Evolutionary conservation across 1,284 basidiomycete genomes (phyloP), one percentile per base, ranked within the genome.

Genomic region (Sporisorium exsertum): DNA sequence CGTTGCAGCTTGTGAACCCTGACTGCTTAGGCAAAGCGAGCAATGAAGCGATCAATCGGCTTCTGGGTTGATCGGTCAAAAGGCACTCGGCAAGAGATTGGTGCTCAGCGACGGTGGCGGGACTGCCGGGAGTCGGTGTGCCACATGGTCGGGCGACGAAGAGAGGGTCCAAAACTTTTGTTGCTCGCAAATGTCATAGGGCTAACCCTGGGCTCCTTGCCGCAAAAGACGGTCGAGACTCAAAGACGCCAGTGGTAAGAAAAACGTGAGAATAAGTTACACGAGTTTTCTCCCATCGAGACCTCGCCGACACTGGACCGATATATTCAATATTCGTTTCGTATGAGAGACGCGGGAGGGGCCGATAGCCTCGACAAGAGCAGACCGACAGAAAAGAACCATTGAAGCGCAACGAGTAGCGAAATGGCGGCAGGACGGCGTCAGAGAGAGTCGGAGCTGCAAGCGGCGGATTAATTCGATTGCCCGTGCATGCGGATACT

Each of bases 381-480:
- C 10, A 32, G 29, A 32, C 29, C 29, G 24, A n/a, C n/a, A n/a
- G n/a, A n/a, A n/a, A n/a, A n/a, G n/a, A n/a, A n/a, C n/a, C n/a
- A n/a, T n/a, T n/a, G n/a, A n/a, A n/a, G n/a, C n/a, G n/a, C 24
- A 47, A 22, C 27, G 27, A 18, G n/a, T 20, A 49, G 22, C 33
- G 24, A 27, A 51, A 22, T 51, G 20, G 43, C 10, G 7, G 27
- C 24, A 15, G 40, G 40, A 45, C 24, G n/a, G 29, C 16, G 42
- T 24, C n/a, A n/a, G 13, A 37, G 5, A 52, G 32, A 13, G 51
- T 52, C 55, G 55, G 58, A 65, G 58, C 58, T 71, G 69, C 56
- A 64, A 58, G 51, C 47, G 55, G 37, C 63, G 69, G 69, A 71
- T 59, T 71, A 71, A 71, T 61, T 70, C 54, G 51, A 68, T 54